phyloP scores from a whole-genome alignment of 495 filamentous ascomycete species.

The Massariosphaeria phaeospora region DNA sequence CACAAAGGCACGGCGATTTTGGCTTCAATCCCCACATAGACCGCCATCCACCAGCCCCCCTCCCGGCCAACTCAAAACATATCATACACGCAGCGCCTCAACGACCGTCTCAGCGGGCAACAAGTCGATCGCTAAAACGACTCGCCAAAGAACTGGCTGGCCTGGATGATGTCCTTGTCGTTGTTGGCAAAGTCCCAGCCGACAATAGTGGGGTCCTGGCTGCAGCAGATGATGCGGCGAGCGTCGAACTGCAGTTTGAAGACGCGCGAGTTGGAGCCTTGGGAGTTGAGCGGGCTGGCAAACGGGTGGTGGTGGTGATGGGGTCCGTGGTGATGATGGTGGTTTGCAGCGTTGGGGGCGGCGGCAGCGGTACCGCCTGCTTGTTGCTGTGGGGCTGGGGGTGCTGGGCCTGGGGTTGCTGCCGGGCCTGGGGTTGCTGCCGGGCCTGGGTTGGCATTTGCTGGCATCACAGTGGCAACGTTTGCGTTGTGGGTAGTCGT shows the following conservation, averaged over 20 bases:
- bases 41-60: too few relatives aligned
- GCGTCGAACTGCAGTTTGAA: slow-evolving; percentile 98
- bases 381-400: slow-evolving; percentile 12
- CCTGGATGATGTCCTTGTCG: slow-evolving; percentile 78
- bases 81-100: too few relatives aligned
- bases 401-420: slow-evolving; percentile 9
- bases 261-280: slow-evolving; percentile 53
- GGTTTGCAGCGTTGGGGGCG: not conserved
- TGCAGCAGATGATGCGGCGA: slow-evolving; percentile 88
- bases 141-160: slow-evolving; percentile 65
- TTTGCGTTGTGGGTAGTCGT: slow-evolving; percentile 16
- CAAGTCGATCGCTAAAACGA: slow-evolving; percentile 20
- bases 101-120: too few relatives aligned
- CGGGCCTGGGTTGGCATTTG: not conserved
- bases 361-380: too few relatives aligned
- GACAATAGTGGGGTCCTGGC: slow-evolving; percentile 83
- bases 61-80: too few relatives aligned
- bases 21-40: too few relatives aligned
- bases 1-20: too few relatives aligned
- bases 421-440: not conserved
- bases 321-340: slow-evolving; percentile 23
- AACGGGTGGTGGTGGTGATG: slow-evolving; percentile 33
- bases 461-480: slow-evolving; percentile 17
- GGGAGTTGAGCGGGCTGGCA: slow-evolving; percentile 13
- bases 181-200: slow-evolving; percentile 96